Conservation (phyloP, 495 filamentous ascomycete genomes). For the Jackrogersella minutella region DNA sequence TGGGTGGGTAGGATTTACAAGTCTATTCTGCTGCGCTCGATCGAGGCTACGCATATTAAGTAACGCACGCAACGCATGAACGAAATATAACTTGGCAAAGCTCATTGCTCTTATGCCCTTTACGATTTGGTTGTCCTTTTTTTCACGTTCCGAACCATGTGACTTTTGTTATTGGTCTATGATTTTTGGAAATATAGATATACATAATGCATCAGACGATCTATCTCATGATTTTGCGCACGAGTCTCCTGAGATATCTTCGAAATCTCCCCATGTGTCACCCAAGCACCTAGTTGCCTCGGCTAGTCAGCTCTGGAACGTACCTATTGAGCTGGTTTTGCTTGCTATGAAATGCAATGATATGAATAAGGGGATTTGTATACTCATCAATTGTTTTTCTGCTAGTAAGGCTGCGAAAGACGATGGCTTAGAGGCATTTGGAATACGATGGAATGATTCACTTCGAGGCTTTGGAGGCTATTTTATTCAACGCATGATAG, state of each 20-base stretch:
- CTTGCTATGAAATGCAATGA: not conserved
- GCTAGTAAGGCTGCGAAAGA: not conserved
- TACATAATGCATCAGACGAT: not conserved
- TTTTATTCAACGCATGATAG: not conserved
- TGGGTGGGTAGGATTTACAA: constrained; percentile 23
- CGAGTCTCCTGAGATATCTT: not conserved
- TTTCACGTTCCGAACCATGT: not conserved
- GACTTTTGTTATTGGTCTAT: too few relatives aligned
- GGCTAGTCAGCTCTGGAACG: not conserved
- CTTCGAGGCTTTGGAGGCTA: not conserved
- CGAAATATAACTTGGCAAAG: constrained; percentile 33
- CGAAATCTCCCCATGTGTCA: not conserved
- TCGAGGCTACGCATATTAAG: constrained; percentile 29
- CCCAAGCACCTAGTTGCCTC: not conserved
- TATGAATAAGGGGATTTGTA: not conserved
- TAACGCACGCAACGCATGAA: constrained; percentile 29
- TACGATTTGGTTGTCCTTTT: not conserved
- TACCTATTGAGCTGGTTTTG: not conserved
- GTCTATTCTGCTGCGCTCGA: constrained; percentile 30
- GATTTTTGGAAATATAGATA: too few relatives aligned
- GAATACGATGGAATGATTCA: not conserved
- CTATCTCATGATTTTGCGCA: not conserved
- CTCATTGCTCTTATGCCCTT: constrained; percentile 16
- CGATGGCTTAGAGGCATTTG: not conserved
- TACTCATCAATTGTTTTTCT: not conserved